Conservation (phyloP, 2,329 filamentous ascomycete species). For the Botryosphaeria agaves region DNA sequence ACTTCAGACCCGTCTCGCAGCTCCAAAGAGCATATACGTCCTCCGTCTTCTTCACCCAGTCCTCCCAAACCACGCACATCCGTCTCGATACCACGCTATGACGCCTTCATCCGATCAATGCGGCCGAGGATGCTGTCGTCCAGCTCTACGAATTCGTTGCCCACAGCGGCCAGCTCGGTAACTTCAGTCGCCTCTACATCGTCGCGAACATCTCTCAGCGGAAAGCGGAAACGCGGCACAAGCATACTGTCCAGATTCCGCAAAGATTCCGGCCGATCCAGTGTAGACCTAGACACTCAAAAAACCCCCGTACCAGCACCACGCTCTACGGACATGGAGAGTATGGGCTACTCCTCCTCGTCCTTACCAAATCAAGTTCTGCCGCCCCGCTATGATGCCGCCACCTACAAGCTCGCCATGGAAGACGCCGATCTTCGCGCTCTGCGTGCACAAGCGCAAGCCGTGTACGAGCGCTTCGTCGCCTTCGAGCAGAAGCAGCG, state of each 20-base stretch:
- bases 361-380: background rate
- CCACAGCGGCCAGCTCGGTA: no score
- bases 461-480: slow-evolving; percentile 13
- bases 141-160: background rate
- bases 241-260: background rate
- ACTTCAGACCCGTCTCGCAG: slow-evolving; percentile 14
- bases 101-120: slow-evolving; percentile 13
- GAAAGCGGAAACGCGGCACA: background rate
- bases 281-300: background rate
- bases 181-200: background rate
- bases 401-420: slow-evolving; percentile 3
- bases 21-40: slow-evolving; percentile 10
- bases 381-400: no score
- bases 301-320: background rate
- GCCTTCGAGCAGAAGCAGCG: slow-evolving; percentile 10
- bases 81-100: slow-evolving; percentile 16
- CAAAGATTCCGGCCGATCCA: background rate
- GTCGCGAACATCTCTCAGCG: background rate
- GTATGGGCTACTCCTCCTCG: background rate
- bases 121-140: background rate
- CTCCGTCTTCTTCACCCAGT: slow-evolving; percentile 1
- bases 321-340: background rate
- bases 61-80: slow-evolving; percentile 5
- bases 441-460: slow-evolving; percentile 10
- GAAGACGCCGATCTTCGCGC: slow-evolving; percentile 10